Conservation (phyloP, 2,329 filamentous ascomycete genomes). For the Ustulina deusta region DNA sequence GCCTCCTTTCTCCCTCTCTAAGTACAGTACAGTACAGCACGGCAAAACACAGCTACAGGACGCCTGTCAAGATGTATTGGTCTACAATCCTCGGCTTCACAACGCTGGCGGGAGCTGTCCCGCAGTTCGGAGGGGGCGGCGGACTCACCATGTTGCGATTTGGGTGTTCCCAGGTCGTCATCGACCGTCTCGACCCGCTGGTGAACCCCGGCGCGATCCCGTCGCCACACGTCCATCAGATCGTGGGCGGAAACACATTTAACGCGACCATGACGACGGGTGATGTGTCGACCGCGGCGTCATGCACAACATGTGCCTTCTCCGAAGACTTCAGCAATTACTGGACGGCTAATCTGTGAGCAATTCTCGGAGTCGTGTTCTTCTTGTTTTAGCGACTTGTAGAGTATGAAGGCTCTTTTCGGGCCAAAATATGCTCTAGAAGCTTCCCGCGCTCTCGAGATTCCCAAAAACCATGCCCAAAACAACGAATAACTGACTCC, state of each 20-base stretch:
- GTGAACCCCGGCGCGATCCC: constrained; percentile 60
- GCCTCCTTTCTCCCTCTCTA: not conserved
- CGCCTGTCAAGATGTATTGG: constrained; percentile 50
- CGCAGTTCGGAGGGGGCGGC: constrained; percentile 46
- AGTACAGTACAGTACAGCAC: constrained; percentile 8
- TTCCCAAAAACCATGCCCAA: not conserved
- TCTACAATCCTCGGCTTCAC: constrained; percentile 49
- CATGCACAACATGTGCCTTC: constrained; percentile 57
- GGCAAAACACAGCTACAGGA: constrained; percentile 1
- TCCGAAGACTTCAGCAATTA: constrained; percentile 52
- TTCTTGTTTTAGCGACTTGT: not conserved
- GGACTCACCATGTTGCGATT: constrained; percentile 50
- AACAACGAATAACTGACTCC: not conserved
- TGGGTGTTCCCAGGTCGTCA: constrained; percentile 65
- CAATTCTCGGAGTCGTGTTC: not conserved
- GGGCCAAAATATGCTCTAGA: not conserved
- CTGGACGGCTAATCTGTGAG: constrained; percentile 49
- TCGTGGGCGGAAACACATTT: constrained; percentile 64
- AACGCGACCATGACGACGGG: constrained; percentile 57
- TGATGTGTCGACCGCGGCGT: constrained; percentile 53
- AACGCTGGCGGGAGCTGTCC: constrained; percentile 49
- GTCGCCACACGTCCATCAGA: constrained; percentile 67
- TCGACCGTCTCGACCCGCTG: constrained; percentile 55
- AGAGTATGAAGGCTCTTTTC: not conserved
- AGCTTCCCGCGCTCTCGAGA: not conserved